phyloP scores from a whole-genome alignment of 345 rosid genomes.

The Pelargonium nanum region DNA sequence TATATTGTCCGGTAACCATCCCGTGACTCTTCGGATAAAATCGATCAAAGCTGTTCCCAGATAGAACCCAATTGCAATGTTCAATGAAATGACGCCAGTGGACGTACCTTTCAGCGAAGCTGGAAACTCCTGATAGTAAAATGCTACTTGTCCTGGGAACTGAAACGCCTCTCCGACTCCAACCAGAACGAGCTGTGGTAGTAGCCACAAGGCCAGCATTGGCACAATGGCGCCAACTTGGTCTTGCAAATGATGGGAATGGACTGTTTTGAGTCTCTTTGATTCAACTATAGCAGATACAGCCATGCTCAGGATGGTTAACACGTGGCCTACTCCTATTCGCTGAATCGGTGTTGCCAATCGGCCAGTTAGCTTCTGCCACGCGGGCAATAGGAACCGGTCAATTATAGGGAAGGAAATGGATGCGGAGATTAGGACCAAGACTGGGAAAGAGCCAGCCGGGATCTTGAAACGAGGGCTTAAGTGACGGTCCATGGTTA shows the following conservation, averaged over 20 bases:
- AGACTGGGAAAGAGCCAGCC: constrained; percentile 31
- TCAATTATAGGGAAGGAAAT: constrained; percentile 23
- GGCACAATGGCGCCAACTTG: constrained; percentile 10
- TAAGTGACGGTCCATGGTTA: constrained; percentile 31
- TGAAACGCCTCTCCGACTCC: constrained; percentile 47
- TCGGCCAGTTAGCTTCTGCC: constrained; percentile 23
- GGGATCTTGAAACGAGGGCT: constrained; percentile 38
- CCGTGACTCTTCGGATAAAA: constrained; percentile 21
- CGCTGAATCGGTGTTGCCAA: constrained; percentile 23
- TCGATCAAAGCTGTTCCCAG: constrained; percentile 28
- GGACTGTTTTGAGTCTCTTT: constrained; percentile 23
- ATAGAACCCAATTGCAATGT: constrained; percentile 28
- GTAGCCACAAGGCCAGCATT: constrained; percentile 37
- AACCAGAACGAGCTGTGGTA: constrained; percentile 28
- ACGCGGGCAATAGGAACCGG: constrained; percentile 18
- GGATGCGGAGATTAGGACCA: constrained; percentile 14
- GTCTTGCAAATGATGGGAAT: constrained; percentile 5
- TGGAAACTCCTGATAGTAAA: constrained; percentile 43
- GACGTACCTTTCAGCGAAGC: constrained; percentile 28
- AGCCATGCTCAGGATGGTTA: constrained; percentile 23
- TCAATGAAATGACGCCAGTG: constrained; percentile 35
- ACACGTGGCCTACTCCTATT: constrained; percentile 37
- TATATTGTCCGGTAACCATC: constrained; percentile 40
- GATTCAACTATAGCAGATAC: constrained; percentile 33
- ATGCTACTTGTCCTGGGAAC: constrained; percentile 27